Evolutionary conservation across 2,329 filamentous ascomycete species (phyloP).

Genomic region (Talaromyces amestolkiae): DNA sequence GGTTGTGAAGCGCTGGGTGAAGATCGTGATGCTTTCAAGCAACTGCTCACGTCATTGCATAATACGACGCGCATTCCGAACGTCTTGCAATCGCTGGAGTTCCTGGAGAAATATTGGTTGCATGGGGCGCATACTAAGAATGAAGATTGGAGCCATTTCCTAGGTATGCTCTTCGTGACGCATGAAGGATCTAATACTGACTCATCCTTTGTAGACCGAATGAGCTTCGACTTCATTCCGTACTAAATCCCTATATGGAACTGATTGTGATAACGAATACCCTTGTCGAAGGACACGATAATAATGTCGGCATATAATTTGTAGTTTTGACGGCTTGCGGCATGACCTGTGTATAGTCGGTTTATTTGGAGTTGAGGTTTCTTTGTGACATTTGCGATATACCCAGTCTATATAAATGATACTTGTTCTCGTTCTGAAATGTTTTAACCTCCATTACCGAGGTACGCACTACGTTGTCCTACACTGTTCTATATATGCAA

Average conservation of each 20-base stretch:
- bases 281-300: not conserved
- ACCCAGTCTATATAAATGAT: not conserved
- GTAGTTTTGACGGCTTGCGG: not conserved
- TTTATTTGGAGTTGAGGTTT: not conserved
- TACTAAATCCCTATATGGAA: constrained; percentile 9
- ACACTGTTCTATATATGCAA: not conserved
- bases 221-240: constrained; percentile 23
- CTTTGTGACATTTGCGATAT: not conserved
- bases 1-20: constrained; percentile 41
- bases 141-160: constrained; percentile 40
- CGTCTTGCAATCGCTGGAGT: constrained; percentile 41
- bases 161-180: constrained; percentile 30
- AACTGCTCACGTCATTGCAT: constrained; percentile 35
- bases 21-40: constrained; percentile 35
- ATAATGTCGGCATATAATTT: not conserved
- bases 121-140: constrained; percentile 31
- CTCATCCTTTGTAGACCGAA: constrained; percentile 13
- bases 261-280: constrained; percentile 6
- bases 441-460: not conserved
- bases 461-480: not conserved
- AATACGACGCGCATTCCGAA: constrained; percentile 43
- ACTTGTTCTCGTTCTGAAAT: not conserved
- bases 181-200: not conserved
- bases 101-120: constrained; percentile 41
- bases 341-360: not conserved